Conservation (phyloP, 2,329 filamentous ascomycete genomes). For the Epichloe uncinata region DNA sequence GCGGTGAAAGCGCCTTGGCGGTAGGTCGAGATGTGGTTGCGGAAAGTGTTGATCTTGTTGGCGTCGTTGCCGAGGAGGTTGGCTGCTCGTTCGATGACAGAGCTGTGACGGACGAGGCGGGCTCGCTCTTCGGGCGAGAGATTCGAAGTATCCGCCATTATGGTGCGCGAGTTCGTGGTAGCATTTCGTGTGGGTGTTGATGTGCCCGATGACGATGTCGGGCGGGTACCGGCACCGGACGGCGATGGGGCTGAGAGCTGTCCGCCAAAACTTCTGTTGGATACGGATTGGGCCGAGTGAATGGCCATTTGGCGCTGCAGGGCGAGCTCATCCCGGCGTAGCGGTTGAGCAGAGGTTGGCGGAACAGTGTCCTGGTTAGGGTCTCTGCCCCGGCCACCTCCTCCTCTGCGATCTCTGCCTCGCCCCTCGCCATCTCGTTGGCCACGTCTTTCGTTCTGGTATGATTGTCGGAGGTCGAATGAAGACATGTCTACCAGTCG, state of each 20-base stretch:
- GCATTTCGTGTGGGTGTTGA: constrained; percentile 10
- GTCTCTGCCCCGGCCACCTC: constrained; percentile 55
- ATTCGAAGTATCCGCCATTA: constrained; percentile 32
- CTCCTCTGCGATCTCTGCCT: constrained; percentile 28
- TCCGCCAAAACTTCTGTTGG: constrained; percentile 72
- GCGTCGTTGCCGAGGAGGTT: constrained; percentile 68
- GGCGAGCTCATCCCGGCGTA: constrained; percentile 77
- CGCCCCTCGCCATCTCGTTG: constrained; percentile 24
- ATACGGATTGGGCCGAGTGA: constrained; percentile 70
- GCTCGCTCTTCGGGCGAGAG: constrained; percentile 69
- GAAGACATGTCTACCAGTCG: constrained; percentile 74
- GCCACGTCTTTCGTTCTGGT: constrained; percentile 40
- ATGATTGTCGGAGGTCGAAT: constrained; percentile 68
- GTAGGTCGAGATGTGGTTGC: constrained; percentile 66
- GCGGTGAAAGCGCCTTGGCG: constrained; percentile 56
- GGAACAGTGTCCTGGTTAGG: constrained; percentile 75
- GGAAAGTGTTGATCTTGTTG: constrained; percentile 64
- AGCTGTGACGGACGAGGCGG: constrained; percentile 63
- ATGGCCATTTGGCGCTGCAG: constrained; percentile 89
- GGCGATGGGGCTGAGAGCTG: constrained; percentile 45
- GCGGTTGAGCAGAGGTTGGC: constrained; percentile 60
- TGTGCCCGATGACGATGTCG: constrained; percentile 4
- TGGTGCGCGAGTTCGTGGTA: constrained; percentile 35
- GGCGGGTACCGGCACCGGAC: constrained; percentile 9
- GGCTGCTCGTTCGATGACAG: constrained; percentile 74